Evolutionary conservation across 2,329 filamentous ascomycete genomes (phyloP), one percentile per base, ranked within the genome.

Genomic region (Colletotrichum tabaci): DNA sequence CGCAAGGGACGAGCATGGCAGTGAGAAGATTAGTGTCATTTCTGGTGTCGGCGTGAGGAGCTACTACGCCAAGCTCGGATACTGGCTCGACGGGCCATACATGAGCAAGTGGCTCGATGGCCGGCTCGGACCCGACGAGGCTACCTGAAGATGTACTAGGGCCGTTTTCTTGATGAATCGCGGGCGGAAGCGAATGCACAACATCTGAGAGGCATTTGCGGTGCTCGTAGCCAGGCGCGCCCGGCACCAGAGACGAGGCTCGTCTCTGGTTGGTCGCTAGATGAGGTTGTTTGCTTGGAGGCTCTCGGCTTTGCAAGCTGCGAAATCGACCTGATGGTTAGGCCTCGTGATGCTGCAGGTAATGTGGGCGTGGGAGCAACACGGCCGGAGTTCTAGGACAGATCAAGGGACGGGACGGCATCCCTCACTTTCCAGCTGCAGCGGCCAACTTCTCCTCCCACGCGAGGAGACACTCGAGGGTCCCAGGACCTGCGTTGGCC

Each of bases 11-110:
- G 96, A 99, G 83, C 96, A 99, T 79, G 93, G 95, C 7, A 98
- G 95, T 77, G 88, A 88, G 72, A 99, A 99, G 87, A 94, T 99
- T 67, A 96, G 94, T 79, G 95, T 99, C 75, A 99, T 99, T 73
- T 98, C 95, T n/a, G 96, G 96, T 40, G 95, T 99, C 9, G 96
- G 96, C 15, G 97, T 98, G 21, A 88, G 96, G 78, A 97, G 94
- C 79, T 99, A 99, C 81, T 99, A 99, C 80, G 92, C 90, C 74
- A 96, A 95, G 81, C 87, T 99, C 42, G 96, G 96, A 1, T 99
- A 98, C 84, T 94, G 90, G 87, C 87, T 99, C 40, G 96, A 99
- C 80, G 96, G 96, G 12, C 94, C 94, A 13, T 98, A 97, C 74
- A 94, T 91, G 87, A 90, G 88, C 80, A 91, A 91, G 80, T 90